Evolutionary conservation across 768 basidiomycete species (phyloP).

Genomic region (Tephrocybe sp.): DNA sequence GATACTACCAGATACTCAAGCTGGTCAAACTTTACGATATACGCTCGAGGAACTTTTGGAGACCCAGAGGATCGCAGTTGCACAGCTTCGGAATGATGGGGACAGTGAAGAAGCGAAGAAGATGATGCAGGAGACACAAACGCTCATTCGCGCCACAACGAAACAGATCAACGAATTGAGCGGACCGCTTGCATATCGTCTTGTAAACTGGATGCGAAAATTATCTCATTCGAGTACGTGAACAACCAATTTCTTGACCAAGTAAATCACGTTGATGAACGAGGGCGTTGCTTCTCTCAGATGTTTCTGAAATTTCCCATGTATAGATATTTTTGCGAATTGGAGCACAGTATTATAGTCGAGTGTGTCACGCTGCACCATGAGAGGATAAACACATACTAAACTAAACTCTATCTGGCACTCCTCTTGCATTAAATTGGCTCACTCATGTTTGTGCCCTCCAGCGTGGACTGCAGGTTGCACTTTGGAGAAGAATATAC

Average conservation of each 20-base stretch:
- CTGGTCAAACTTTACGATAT: slow-evolving; percentile 13
- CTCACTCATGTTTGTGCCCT: no score
- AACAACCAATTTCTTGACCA: background rate
- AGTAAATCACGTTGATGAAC: no score
- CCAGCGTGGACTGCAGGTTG: no score
- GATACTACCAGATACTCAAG: slow-evolving; percentile 20
- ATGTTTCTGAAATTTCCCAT: no score
- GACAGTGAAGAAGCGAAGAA: background rate
- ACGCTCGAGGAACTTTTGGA: slow-evolving; percentile 10
- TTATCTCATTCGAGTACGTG: background rate
- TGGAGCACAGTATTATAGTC: no score
- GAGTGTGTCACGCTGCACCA: no score
- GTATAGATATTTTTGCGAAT: no score
- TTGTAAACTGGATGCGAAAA: background rate
- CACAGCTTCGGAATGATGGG: slow-evolving; percentile 37
- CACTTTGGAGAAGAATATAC: no score
- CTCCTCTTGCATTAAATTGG: no score
- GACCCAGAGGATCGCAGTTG: background rate
- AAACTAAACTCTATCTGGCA: no score
- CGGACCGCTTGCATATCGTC: background rate
- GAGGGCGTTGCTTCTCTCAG: no score
- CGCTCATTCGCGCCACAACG: slow-evolving; percentile 10
- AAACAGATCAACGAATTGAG: slow-evolving; percentile 9
- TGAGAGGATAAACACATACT: no score
- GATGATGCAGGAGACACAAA: slow-evolving; percentile 4